A percentile compares a stretch with the other conserved stretches of the same genome.
phyloP scores from a whole-genome alignment of 371 early-diverging fungal genomes.

The Mucor piriformis region DNA sequence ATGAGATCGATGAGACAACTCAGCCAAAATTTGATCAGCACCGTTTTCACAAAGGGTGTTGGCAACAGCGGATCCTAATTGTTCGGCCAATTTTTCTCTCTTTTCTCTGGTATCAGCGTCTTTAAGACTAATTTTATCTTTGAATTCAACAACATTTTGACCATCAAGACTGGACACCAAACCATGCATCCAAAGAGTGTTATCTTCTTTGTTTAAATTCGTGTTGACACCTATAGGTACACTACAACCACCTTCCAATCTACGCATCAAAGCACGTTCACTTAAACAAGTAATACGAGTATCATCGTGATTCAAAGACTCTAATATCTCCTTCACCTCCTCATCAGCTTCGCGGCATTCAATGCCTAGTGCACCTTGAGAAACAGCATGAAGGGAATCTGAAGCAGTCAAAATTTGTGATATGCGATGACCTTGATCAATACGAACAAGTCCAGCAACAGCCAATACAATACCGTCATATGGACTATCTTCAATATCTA shows the following conservation, averaged over 20 bases:
- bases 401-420: slow-evolving; percentile 66
- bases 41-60: slow-evolving; percentile 30
- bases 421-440: slow-evolving; percentile 73
- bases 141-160: slow-evolving; percentile 52
- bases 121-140: slow-evolving; percentile 42
- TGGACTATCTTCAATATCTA: slow-evolving; percentile 77
- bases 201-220: slow-evolving; percentile 35
- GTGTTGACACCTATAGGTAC: slow-evolving; percentile 95
- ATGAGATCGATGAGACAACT: slow-evolving; percentile 24
- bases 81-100: slow-evolving; percentile 29
- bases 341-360: slow-evolving; percentile 81
- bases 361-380: slow-evolving; percentile 92
- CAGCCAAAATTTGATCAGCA: slow-evolving; percentile 43
- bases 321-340: slow-evolving; percentile 49
- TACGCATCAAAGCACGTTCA: slow-evolving; percentile 91
- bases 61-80: slow-evolving; percentile 36
- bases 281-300: slow-evolving; percentile 75
- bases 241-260: slow-evolving; percentile 94
- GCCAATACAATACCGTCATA: slow-evolving; percentile 88
- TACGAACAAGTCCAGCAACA: slow-evolving; percentile 83
- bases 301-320: slow-evolving; percentile 63
- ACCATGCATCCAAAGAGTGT: slow-evolving; percentile 57
- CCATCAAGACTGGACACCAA: slow-evolving; percentile 78
- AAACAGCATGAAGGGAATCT: slow-evolving; percentile 87
- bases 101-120: slow-evolving; percentile 34